Evolutionary conservation across 2,329 filamentous ascomycete genomes (phyloP), one percentile per base, ranked within the genome.

Genomic region (Fusarium pseudoanthophilum): DNA sequence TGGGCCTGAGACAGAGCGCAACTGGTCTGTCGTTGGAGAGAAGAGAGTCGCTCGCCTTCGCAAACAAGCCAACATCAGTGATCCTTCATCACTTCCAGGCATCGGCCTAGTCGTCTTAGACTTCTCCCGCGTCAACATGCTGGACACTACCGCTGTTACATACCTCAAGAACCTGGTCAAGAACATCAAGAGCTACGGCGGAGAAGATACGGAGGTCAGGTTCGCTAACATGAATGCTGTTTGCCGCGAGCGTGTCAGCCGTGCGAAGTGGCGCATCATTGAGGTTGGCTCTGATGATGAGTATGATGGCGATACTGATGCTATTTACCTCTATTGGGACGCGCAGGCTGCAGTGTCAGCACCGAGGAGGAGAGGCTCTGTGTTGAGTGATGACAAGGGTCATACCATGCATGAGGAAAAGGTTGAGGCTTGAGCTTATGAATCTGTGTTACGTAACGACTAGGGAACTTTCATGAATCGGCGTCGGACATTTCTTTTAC

Each of bases 11-110:
- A 77, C 78, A 0, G 83, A 86, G 32, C 83, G 87, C 7, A 88
- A 83, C 65, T 90, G 88, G 88, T 89, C 86, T 34, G 87, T 89
- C 1, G 84, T 85, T 0, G 84, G 83, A 4, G 84, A 85, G 73
- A 84, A 85, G 37, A 84, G 85, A 16, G 82, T 89, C 0, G 78
- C 78, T 0, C 82, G 83, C 24, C 82, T 90, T 1, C 84, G 88
- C 6, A 82, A 79, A 32, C 62, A 79, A 18, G 81, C 81, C 36
- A 79, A 80, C 11, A 80, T 86, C 37, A 69, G 67, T 0, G 78
- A 81, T 11, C 51, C 80, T 4, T 67, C 78, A 3, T 80, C 83
- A 2, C 56, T 78, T 1, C 76, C 74, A 0, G 83, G 82, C 0
- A 84, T 90, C 24, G 80, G 81, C 2, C 78, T 87, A 5, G 82